A percentile compares a stretch with the other conserved stretches of the same genome.
These are phyloP conservation scores for Neonectria ditissima DNA, from an alignment of 2,329 filamentous ascomycete genomes.

Conservation along the genomic window DNA sequence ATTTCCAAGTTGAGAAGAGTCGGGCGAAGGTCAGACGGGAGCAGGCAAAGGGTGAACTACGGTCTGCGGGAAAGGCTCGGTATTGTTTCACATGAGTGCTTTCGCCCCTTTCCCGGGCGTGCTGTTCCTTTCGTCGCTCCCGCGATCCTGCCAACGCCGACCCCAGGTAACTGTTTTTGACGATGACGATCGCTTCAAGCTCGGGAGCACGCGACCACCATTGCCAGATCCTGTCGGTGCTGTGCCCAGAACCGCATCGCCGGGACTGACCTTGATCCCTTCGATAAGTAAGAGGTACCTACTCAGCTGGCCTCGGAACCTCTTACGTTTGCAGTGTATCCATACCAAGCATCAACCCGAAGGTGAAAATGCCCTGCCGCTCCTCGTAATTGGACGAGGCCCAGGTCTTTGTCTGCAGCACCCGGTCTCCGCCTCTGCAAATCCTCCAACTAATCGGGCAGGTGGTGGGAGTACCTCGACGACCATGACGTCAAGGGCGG, in stretches of 20 bases:
- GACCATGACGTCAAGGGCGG: slow-evolving; percentile 19
- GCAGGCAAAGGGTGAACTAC: background rate
- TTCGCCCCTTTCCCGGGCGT: too few species aligned
- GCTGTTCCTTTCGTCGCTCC: background rate
- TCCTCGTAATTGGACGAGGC: background rate
- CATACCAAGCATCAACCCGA: slow-evolving; percentile 2
- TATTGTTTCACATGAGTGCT: background rate
- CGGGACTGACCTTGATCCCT: background rate
- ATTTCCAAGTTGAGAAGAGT: slow-evolving; percentile 3
- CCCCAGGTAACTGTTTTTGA: background rate
- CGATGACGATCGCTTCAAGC: slow-evolving; percentile 9
- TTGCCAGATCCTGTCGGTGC: background rate
- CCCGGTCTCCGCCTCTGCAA: slow-evolving; percentile 4
- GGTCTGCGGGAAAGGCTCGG: slow-evolving; percentile 9
- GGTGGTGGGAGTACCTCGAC: slow-evolving; percentile 13
- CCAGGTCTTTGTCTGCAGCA: background rate
- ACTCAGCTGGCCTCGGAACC: too few species aligned
- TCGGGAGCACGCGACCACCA: slow-evolving; percentile 18
- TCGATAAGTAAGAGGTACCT: slow-evolving; percentile 5
- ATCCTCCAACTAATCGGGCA: slow-evolving; percentile 18
- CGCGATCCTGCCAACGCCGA: background rate
- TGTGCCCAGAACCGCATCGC: slow-evolving; percentile 11
- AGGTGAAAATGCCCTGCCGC: slow-evolving; percentile 1
- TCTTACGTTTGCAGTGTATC: slow-evolving; percentile 9
- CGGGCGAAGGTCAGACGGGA: background rate